Evolutionary conservation across 345 rosid genomes (phyloP).

Genomic region (Gossypium herbaceum): DNA sequence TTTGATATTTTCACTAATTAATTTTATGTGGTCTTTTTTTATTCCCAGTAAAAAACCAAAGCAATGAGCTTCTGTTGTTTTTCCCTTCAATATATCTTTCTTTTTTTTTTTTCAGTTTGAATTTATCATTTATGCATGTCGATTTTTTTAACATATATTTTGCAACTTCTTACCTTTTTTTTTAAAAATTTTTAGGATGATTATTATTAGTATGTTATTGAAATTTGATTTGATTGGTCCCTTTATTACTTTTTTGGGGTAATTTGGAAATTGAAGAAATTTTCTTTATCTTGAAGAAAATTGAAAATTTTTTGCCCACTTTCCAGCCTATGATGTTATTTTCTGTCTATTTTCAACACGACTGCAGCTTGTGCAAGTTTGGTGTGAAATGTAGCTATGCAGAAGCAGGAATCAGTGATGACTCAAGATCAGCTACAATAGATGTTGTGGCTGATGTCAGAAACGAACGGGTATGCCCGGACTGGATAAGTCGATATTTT

Average conservation of each 20-base stretch:
- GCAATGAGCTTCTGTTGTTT: background rate
- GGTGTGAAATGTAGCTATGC: conserved; percentile 59
- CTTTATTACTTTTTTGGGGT: background rate
- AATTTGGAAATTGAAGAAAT: background rate
- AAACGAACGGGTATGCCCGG: conserved; percentile 55
- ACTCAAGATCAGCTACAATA: conserved; percentile 45
- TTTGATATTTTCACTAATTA: background rate
- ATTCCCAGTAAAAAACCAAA: background rate
- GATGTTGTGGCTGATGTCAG: conserved; percentile 76
- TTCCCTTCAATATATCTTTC: background rate
- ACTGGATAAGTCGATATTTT: background rate
- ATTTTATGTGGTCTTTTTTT: background rate
- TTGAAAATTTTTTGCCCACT: background rate
- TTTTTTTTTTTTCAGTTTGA: background rate
- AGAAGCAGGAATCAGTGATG: conserved; percentile 43
- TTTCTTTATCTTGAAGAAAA: background rate
- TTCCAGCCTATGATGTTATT: background rate
- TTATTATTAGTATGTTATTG: background rate
- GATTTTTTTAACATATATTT: background rate
- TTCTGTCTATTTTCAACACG: conserved; percentile 6
- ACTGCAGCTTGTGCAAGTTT: conserved; percentile 50
- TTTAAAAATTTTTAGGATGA: background rate
- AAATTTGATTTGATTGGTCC: background rate
- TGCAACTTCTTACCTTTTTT: background rate
- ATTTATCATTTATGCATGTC: conserved; percentile 1